These are phyloP conservation scores for Zygosaccharomyces pseudobailii DNA, from an alignment of 1,139 yeast species.

Conservation along the genomic window DNA sequence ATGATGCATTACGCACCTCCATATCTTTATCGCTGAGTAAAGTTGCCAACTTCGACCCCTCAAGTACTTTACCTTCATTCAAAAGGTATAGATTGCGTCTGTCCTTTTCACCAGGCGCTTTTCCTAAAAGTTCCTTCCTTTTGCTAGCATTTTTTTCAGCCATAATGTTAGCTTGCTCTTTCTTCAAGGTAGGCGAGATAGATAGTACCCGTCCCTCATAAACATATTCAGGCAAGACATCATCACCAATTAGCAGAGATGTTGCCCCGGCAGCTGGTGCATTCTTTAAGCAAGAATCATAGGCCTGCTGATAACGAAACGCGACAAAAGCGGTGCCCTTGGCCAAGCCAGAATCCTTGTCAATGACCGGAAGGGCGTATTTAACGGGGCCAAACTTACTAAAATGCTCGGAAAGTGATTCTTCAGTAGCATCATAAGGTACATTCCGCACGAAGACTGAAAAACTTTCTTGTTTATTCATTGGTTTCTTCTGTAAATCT, in stretches of 20 bases:
- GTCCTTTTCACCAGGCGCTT: constrained; percentile 74
- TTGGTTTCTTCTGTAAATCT: constrained; percentile 37
- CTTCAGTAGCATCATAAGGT: constrained; percentile 91
- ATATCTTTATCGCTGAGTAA: constrained; percentile 65
- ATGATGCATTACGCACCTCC: constrained; percentile 85
- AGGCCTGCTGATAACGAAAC: constrained; percentile 58
- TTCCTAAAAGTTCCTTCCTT: constrained; percentile 74
- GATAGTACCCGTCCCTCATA: constrained; percentile 89
- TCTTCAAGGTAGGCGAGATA: constrained; percentile 77
- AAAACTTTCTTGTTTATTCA: constrained; percentile 62
- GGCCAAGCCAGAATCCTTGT: constrained; percentile 78
- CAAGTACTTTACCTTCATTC: constrained; percentile 90
- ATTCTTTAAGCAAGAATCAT: constrained; percentile 60
- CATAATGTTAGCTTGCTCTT: constrained; percentile 75
- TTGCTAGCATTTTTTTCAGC: constrained; percentile 69
- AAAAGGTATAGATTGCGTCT: constrained; percentile 78
- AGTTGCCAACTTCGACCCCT: constrained; percentile 73
- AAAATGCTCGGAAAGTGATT: constrained; percentile 72
- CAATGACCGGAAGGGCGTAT: constrained; percentile 91
- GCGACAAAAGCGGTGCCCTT: constrained; percentile 96
- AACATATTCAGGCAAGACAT: constrained; percentile 82
- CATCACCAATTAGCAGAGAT: constrained; percentile 85
- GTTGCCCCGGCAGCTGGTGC: constrained; percentile 79
- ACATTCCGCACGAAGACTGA: constrained; percentile 84
- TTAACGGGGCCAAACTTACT: constrained; percentile 78